Evolutionary conservation across 768 basidiomycete genomes (phyloP).

Genomic region (Kwoniella bestiolae): DNA sequence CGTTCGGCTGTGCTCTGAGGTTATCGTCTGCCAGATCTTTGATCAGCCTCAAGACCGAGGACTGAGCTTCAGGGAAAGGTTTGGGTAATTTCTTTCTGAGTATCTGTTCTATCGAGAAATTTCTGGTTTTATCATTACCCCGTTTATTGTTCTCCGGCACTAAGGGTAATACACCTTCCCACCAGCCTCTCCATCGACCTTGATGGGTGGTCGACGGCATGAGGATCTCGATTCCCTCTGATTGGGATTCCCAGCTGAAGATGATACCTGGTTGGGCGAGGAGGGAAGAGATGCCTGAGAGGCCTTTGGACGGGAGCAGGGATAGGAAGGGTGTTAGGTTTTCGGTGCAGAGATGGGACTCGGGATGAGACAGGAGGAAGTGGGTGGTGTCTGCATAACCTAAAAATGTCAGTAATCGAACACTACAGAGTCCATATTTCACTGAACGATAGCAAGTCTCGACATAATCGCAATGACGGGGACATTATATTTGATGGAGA

Average conservation of each 20-base stretch:
- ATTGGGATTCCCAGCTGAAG: slow-evolving; percentile 49
- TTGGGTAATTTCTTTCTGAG: slow-evolving; percentile 43
- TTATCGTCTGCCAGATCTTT: slow-evolving; percentile 20
- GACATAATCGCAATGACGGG: no score
- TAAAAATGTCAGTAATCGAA: background rate
- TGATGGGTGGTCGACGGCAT: slow-evolving; percentile 30
- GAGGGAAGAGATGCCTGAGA: slow-evolving; percentile 79
- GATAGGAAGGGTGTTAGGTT: slow-evolving; percentile 96
- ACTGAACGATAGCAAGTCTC: background rate
- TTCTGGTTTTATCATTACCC: background rate
- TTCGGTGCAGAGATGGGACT: slow-evolving; percentile 93
- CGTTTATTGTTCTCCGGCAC: slow-evolving; percentile 55
- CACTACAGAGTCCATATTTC: background rate
- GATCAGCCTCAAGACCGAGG: slow-evolving; percentile 40
- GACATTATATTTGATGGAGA: no score
- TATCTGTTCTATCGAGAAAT: slow-evolving; percentile 41
- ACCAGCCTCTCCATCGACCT: slow-evolving; percentile 61
- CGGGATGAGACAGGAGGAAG: slow-evolving; percentile 60
- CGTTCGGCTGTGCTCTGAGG: background rate
- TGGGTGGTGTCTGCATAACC: slow-evolving; percentile 37
- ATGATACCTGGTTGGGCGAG: slow-evolving; percentile 59
- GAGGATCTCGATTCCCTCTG: slow-evolving; percentile 49
- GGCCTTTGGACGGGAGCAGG: slow-evolving; percentile 87
- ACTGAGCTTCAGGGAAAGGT: slow-evolving; percentile 43
- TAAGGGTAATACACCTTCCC: slow-evolving; percentile 79